Evolutionary conservation across 164 flowering plant species (phyloP), one percentile per base, ranked within the genome.

Genomic region (Magnolia officinalis): DNA sequence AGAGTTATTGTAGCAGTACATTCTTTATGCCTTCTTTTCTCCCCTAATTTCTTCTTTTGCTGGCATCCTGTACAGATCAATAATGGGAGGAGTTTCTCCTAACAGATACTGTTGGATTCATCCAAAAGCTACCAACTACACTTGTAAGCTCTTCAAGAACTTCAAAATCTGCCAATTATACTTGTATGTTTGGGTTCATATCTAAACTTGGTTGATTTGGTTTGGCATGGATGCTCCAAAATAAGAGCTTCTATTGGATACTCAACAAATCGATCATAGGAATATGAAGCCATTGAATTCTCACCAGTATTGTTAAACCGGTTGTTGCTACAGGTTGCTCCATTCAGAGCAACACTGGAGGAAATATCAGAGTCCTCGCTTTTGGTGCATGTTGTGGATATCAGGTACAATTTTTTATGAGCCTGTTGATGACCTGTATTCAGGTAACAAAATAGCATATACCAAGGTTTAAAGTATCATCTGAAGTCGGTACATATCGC

Each of bases 101-200:
- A 23, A 95, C 98, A 9, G 98, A 95, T 83, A 95, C 98, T 72
- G 98, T 95, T 64, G 98, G 98, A 77, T 95, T 95, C 83, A 95
- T 95, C 79, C 98, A 95, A 73, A 95, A 95, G 84, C 85, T 93
- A 79, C 98, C 98, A 70, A 95, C 98, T 74, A 92, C 89, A 13
- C 86, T 95, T 86, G 98, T 93, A 67, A 84, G 88, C 67, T 69
- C 67, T 50, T 55, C n/a, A 29, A 66, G 69, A 10, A 24, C 45
- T 2, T 26, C 14, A 21, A 66, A 24, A 20, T 13, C 23, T 63
- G 1, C n/a, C 8, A 63, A n/a, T 63, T 63, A 9, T n/a, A 63
- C 21, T n/a, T 63, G 65, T 63, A 37, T 29, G 21, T n/a, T 65
- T 65, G 29, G 7, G 21, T 19, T 10, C 11, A 37, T 26, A 16